Percentiles rank a stretch among this genome's conserved stretches.
Conservation (phyloP, 768 basidiomycete genomes). For the Rhodotorula sphaerocarpa region DNA sequence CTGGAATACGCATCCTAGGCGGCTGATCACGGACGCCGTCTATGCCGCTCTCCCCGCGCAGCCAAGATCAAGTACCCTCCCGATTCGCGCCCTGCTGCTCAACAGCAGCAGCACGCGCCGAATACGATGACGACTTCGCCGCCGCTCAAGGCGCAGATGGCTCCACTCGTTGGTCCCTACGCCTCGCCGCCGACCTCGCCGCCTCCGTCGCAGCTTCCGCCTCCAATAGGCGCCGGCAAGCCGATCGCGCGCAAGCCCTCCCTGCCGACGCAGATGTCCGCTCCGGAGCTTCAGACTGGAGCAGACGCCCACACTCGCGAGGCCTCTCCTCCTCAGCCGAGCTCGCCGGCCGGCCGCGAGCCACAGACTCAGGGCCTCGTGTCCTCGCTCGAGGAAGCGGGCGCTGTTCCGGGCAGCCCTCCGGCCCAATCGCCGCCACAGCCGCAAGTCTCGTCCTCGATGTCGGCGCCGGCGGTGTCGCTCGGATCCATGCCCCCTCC, state of each 20-base stretch:
- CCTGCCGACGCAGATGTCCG: neutral
- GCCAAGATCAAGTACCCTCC: conserved; percentile 87
- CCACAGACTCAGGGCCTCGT: conserved; percentile 2
- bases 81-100: conserved; percentile 44
- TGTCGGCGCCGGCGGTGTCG: conserved; percentile 35
- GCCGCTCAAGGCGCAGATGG: neutral
- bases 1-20: too few relatives aligned
- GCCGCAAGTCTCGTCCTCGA: too few relatives aligned
- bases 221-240: neutral
- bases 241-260: conserved; percentile 6
- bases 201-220: neutral
- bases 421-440: too few relatives aligned
- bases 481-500: conserved; percentile 34
- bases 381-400: neutral
- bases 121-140: neutral
- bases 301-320: conserved; percentile 3
- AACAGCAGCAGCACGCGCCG: neutral
- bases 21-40: too few relatives aligned
- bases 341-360: neutral
- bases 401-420: neutral
- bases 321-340: conserved; percentile 11
- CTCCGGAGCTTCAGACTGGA: too few relatives aligned
- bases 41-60: too few relatives aligned
- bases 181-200: neutral
- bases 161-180: neutral